Evolutionary conservation across 257 asterid genomes (phyloP), one percentile per base, ranked within the genome.

Genomic region (Solanum stenotomum): DNA sequence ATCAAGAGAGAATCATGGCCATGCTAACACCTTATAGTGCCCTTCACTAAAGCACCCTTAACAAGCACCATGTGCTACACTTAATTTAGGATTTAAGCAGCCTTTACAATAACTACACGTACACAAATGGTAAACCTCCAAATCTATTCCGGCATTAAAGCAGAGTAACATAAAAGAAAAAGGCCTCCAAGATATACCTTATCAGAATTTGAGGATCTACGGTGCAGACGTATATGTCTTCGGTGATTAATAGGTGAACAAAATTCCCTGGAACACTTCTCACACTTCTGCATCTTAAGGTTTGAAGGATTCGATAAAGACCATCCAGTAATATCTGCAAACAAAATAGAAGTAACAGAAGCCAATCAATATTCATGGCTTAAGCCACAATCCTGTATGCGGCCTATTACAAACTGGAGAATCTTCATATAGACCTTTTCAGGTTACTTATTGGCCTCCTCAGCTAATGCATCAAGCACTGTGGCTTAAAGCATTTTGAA

Each of bases 221-320:
- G 98, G 87, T 97, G 99, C 92, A 94, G 93, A 85, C 98, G 96
- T 76, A 91, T 88, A 90, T 97, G 99, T 89, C 99, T 94, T 89
- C 96, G 92, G 93, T 94, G 94, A 90, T 97, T 97, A 89, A 95
- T 91, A 37, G 94, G 92, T n/a, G 99, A 96, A 91, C 96, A 94
- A 90, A 96, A 97, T 89, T 95, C 98, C 90, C 87, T 93, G 59
- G 95, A 91, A 90, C 99, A 96, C 89, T 96, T 96, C 88, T 94
- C 97, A 87, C 99, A 97, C 93, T 97, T 97, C 88, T 92, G 85
- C 67, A 81, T 81, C 68, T 44, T 96, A 88, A 93, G 91, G 91
- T 93, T 96, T 87, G 94, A 87, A 88, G 98, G 94, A 52, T 93
- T 91, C 89, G 94, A 85, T 94, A 96, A 92, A 35, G 98, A 98